phyloP scores from a whole-genome alignment of 257 asterid genomes.

The Ehretia macrophylla region DNA sequence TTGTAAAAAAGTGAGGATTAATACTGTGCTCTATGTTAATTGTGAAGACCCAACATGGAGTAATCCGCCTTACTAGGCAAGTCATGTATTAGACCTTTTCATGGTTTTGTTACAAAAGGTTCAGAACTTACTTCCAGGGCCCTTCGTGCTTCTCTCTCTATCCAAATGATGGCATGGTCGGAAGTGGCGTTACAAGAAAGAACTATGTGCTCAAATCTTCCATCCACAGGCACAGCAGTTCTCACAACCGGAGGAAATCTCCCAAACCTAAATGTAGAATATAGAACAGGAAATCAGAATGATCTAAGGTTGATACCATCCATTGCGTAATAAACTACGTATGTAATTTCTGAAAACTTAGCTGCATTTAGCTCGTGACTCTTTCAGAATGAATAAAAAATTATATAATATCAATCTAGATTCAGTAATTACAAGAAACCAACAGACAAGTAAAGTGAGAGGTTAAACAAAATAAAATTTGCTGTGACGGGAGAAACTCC shows the following conservation, averaged over 20 bases:
- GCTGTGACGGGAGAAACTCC: too few relatives aligned
- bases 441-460: too few relatives aligned
- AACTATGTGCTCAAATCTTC: conserved; percentile 89
- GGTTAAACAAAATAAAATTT: too few relatives aligned
- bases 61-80: too few relatives aligned
- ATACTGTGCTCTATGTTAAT: too few relatives aligned
- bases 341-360: neutral
- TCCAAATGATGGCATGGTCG: conserved; percentile 84
- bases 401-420: too few relatives aligned
- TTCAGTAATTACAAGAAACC: too few relatives aligned
- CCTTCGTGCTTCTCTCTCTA: conserved; percentile 66
- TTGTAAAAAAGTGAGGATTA: too few relatives aligned
- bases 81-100: too few relatives aligned
- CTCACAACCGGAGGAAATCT: conserved; percentile 74
- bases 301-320: neutral
- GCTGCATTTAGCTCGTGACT: neutral
- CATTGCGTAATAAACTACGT: neutral
- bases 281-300: conserved; percentile 6
- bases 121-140: conserved; percentile 62
- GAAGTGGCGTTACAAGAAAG: conserved; percentile 89
- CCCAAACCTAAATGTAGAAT: conserved; percentile 45
- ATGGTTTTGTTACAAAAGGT: neutral
- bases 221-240: conserved; percentile 90
- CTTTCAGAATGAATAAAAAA: too few relatives aligned
- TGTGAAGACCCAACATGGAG: too few relatives aligned